Conservation (phyloP, 306 rosid species). For the Arachis stenosperma region DNA sequence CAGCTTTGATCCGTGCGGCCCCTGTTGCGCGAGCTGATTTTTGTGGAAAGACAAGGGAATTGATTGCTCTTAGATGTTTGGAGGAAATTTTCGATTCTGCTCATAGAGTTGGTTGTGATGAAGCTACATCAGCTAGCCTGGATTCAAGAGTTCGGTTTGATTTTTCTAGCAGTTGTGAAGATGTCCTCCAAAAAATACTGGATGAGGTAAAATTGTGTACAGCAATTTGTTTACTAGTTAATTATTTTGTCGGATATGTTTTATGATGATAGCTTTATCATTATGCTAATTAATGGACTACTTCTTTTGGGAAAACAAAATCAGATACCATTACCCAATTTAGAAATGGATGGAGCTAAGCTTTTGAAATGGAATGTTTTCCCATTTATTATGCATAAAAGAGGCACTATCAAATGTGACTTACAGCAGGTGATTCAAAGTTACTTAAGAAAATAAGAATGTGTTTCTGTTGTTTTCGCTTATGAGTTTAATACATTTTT, state of each 20-base stretch:
- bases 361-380: conserved; percentile 54
- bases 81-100: conserved; percentile 50
- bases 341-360: conserved; percentile 42
- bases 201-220: conserved; percentile 50
- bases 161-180: conserved; percentile 49
- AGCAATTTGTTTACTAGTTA: conserved; percentile 13
- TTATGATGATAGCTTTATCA: conserved; percentile 23
- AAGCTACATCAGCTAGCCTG: conserved; percentile 38
- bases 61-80: conserved; percentile 74
- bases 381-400: conserved; percentile 57
- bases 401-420: conserved; percentile 55
- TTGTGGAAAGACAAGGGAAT: conserved; percentile 54
- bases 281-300: conserved; percentile 8
- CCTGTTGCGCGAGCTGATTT: conserved; percentile 45
- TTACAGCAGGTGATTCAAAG: conserved; percentile 60
- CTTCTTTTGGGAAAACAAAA: neutral
- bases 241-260: conserved; percentile 19
- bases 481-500: conserved; percentile 22
- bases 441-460: conserved; percentile 3
- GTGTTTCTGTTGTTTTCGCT: conserved; percentile 8
- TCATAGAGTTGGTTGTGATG: conserved; percentile 21
- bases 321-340: conserved; percentile 55
- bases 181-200: conserved; percentile 55
- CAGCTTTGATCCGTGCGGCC: conserved; percentile 57
- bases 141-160: conserved; percentile 52